Conservation (phyloP, 1,284 basidiomycete species). For the Vanrija sp. region DNA sequence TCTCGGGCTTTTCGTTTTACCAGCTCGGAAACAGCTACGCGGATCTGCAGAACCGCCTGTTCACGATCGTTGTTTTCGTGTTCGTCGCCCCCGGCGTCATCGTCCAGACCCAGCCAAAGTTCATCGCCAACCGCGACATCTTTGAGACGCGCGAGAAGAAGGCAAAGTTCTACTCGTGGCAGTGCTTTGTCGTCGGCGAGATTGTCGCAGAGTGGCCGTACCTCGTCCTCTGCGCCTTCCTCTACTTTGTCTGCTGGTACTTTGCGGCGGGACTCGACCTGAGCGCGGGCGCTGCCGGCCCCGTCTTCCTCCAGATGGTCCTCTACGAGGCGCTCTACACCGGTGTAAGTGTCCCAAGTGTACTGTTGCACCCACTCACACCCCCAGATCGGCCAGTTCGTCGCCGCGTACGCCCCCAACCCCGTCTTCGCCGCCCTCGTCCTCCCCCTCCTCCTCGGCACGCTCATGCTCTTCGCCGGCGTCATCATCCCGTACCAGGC, state of each 20-base stretch:
- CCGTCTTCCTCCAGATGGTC: constrained; percentile 44
- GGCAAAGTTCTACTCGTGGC: constrained; percentile 45
- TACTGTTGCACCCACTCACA: neutral
- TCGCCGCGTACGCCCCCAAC: constrained; percentile 37
- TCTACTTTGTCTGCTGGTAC: constrained; percentile 16
- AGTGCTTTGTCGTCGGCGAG: constrained; percentile 33
- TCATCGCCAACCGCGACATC: constrained; percentile 46
- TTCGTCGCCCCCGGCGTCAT: constrained; percentile 47
- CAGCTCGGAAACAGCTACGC: constrained; percentile 31
- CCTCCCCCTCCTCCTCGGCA: constrained; percentile 15
- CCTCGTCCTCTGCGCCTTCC: constrained; percentile 36
- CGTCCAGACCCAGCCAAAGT: constrained; percentile 47
- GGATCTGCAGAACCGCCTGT: constrained; percentile 17
- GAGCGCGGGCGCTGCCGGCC: constrained; percentile 11
- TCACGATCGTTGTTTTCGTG: constrained; percentile 43
- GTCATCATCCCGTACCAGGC: constrained; percentile 30
- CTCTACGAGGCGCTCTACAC: constrained; percentile 48
- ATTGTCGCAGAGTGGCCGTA: constrained; percentile 46
- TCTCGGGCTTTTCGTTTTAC: constrained; percentile 45
- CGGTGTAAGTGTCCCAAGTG: constrained; percentile 15
- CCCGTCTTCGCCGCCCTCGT: constrained; percentile 38
- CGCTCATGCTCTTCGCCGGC: constrained; percentile 32
- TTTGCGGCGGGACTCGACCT: constrained; percentile 8
- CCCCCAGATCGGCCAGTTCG: constrained; percentile 7
- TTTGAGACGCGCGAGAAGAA: constrained; percentile 48